Base-by-base conservation (phyloP, 805 yeast species). In the Saturnispora gosingensis region DNA sequence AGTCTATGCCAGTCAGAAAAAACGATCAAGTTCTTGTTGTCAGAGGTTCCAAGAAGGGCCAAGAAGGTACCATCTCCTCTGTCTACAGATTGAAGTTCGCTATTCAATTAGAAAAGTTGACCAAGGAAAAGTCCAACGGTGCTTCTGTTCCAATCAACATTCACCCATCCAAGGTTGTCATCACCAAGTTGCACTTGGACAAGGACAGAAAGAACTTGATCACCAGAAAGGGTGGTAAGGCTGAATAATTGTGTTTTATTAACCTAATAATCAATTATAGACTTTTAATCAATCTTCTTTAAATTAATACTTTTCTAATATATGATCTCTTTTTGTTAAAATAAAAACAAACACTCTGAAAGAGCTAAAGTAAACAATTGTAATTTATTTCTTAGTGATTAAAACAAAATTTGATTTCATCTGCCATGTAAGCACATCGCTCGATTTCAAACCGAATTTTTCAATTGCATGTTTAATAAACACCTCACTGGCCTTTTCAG, bases 1-100 rank as follows among this genome's bases (percentile, higher is more conserved):
- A 83, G 73, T 79, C 97, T 66, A 78, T 93, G 63, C 99, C 99
- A 75, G 83, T 93, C 81, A 93, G 97, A 85, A 85, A 86, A 78
- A 95, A 90, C 67, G 99, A 93, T 74, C 88, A 86, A 76, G 96
- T 93, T 67, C 75, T 80, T 67, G 93, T 93, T 71, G 91, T 85
- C 74, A 91, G 99, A 80, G 99, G 99, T 72, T 87, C 98, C 71
- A 87, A 88, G 86, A 93, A 93, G 83, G 99, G 98, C 75, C 89
- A 91, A 68, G 99, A 91, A 82, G 99, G 99, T 78, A 88, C 89
- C 79, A 82, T 93, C 74, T 79, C 93, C 65, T 85, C 96, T 62
- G 98, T 91, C 66, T 93, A 93, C 97, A 91, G 99, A 86, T 86
- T 93, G 78, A 93, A 93, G 77, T 93, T 80, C 73, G 83, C 96